Evolutionary conservation across 2,329 filamentous ascomycete genomes (phyloP).

Genomic region (Aspergillus phoenicis): DNA sequence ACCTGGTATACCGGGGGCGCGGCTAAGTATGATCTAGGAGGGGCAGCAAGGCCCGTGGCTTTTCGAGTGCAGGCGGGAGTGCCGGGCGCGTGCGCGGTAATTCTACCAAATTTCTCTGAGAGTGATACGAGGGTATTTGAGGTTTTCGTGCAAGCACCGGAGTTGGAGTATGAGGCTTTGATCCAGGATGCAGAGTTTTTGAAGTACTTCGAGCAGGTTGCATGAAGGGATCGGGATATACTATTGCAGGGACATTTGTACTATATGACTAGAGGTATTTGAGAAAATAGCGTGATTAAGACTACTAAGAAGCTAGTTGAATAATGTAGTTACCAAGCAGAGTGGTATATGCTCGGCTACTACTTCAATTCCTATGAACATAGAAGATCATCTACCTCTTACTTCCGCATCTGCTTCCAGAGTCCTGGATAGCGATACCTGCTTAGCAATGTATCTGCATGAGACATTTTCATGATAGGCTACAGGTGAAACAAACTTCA

Average conservation of each 20-base stretch:
- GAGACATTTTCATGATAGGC: not conserved
- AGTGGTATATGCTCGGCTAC: too few relatives aligned
- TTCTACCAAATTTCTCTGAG: conserved; percentile 23
- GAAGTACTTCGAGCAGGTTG: conserved; percentile 24
- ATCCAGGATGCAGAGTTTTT: conserved; percentile 21
- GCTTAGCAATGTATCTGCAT: too few relatives aligned
- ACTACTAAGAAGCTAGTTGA: too few relatives aligned
- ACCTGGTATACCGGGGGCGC: conserved; percentile 25
- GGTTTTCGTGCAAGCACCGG: conserved; percentile 21
- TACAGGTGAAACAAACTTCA: too few relatives aligned
- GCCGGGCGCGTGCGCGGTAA: conserved; percentile 17
- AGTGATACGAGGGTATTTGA: conserved; percentile 19
- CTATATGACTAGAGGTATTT: too few relatives aligned
- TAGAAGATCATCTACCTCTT: too few relatives aligned
- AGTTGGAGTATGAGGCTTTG: conserved; percentile 20
- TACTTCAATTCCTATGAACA: too few relatives aligned
- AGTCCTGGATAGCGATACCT: too few relatives aligned
- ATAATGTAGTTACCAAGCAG: too few relatives aligned
- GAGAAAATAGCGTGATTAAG: too few relatives aligned
- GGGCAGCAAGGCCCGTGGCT: conserved; percentile 17
- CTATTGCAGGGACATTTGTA: too few relatives aligned
- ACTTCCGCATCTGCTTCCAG: too few relatives aligned
- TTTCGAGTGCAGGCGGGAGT: conserved; percentile 17
- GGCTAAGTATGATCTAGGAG: conserved; percentile 26
- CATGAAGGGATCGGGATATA: not conserved